Base-by-base conservation (phyloP, 805 yeast genomes). In the Schizosaccharomyces octosporus region DNA sequence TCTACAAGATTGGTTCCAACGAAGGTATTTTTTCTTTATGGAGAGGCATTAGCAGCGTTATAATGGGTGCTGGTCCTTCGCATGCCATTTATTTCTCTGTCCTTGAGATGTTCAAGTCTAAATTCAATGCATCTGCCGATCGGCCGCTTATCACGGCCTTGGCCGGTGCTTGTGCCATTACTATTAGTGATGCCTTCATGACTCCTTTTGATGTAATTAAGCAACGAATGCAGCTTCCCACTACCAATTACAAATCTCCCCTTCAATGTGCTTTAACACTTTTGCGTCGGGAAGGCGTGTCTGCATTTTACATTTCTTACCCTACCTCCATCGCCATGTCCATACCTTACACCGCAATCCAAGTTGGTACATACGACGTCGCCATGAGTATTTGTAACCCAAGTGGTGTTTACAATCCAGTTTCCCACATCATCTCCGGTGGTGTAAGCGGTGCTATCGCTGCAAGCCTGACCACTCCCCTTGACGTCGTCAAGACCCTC, bases 1-100 rank as follows among this genome's bases (percentile, higher is more conserved):
- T 87, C 57, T 75, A 87, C 27, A 78, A 78, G 66, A 88, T 93
- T 62, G 78, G 86, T n/a, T 79, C 95, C 17, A 76, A 84, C 19
- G 97, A 90, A 71, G 98, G 98, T 1, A 84, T 90, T 5, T 69
- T 79, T 61, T 85, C 95, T 0, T 77, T 93, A 36, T 90, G 97
- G 95, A 78, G 95, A 69, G 98, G 98, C 62, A 86, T 90, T 19
- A 82, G 87, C 29, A 85, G 95, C 0, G 95, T 93, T 63, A 82
- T 88, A 2, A 69, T 90, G 64, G 98, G 98, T 48, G 97, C 98
- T n/a, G 98, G 98, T 5, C 98, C 98, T 2, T 97, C 97, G 2
- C 98, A 90, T 73, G 97, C 97, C 3, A 84, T 93, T 5, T 90
- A 93, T 72, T 90, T 88, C 70, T 82, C 89, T n/a, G 94, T 93